phyloP scores from a whole-genome alignment of 1,284 basidiomycete genomes.

The Puccinia novopanici region DNA sequence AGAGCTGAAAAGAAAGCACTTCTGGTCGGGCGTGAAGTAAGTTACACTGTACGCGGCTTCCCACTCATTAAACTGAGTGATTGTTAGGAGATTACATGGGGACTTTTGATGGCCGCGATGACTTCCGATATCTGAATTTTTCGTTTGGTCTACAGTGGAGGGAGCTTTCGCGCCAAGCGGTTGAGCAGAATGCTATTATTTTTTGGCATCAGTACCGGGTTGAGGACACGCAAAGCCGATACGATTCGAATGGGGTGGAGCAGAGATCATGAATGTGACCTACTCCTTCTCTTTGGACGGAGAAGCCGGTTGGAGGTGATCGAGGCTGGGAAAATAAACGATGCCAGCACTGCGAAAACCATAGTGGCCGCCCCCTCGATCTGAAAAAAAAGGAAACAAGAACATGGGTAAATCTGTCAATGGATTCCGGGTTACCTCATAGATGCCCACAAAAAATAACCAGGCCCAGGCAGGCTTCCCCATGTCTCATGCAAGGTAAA shows the following conservation, averaged over 20 bases:
- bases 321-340: slow-evolving; percentile 17
- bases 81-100: slow-evolving; percentile 6
- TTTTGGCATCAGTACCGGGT: not conserved
- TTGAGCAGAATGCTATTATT: not conserved
- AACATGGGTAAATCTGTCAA: not conserved
- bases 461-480: slow-evolving; percentile 25
- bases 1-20: not conserved
- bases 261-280: not conserved
- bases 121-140: slow-evolving; percentile 23
- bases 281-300: not conserved
- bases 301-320: slow-evolving; percentile 1
- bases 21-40: slow-evolving; percentile 28
- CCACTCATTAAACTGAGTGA: slow-evolving; percentile 27
- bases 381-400: not conserved
- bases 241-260: not conserved
- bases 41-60: slow-evolving; percentile 5
- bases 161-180: not conserved
- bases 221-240: not conserved
- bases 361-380: slow-evolving; percentile 5
- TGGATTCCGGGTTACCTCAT: too few relatives aligned
- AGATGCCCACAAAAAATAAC: slow-evolving; percentile 31
- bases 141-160: not conserved
- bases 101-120: slow-evolving; percentile 12
- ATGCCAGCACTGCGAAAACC: not conserved
- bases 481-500: slow-evolving; percentile 10